A percentile compares a stretch with the other conserved stretches of the same genome.
Evolutionary conservation across 73 alveolate species (phyloP).

Genomic region (Paramecium octaurelia): DNA sequence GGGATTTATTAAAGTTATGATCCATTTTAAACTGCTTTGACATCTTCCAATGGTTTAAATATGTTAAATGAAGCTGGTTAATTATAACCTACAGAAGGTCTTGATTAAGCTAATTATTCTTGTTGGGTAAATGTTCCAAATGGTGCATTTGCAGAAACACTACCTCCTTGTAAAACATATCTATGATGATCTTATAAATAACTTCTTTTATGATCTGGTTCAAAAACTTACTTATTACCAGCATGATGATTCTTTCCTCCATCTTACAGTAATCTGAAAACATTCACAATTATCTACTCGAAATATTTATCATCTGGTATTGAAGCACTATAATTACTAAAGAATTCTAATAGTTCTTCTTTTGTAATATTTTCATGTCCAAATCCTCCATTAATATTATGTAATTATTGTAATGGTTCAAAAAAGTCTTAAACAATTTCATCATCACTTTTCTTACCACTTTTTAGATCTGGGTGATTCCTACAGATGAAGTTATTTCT

Average conservation of each 20-base stretch:
- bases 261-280: constrained; percentile 16
- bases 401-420: constrained; percentile 57
- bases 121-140: constrained; percentile 72
- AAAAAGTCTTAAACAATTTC: constrained; percentile 66
- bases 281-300: constrained; percentile 36
- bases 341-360: constrained; percentile 57
- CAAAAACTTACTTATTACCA: constrained; percentile 52
- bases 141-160: constrained; percentile 74
- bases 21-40: background rate
- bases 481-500: constrained; percentile 79
- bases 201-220: constrained; percentile 61
- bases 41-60: constrained; percentile 47
- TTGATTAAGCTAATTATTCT: background rate
- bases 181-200: constrained; percentile 61
- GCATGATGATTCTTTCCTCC: constrained; percentile 48
- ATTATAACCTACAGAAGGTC: constrained; percentile 37
- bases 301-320: constrained; percentile 53
- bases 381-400: constrained; percentile 46
- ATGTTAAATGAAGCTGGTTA: constrained; percentile 5
- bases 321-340: constrained; percentile 52
- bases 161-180: constrained; percentile 51
- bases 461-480: constrained; percentile 85
- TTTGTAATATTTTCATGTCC: constrained; percentile 13
- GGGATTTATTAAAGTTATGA: constrained; percentile 20
- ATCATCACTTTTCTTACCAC: constrained; percentile 79